Base-by-base conservation (phyloP, 805 yeast genomes). In the Teunomyces lycoperdinae region DNA sequence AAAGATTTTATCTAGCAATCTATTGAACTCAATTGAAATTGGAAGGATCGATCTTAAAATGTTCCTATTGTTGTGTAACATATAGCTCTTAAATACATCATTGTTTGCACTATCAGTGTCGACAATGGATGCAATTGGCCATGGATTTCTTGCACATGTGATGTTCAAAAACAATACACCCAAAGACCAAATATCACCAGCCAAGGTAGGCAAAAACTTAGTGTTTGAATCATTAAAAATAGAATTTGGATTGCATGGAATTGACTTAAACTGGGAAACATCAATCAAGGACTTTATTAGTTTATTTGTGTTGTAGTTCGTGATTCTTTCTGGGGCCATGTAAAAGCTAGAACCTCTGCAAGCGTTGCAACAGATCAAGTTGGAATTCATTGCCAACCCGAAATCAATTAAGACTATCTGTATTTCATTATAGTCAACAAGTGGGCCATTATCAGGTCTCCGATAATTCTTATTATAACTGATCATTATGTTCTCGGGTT, bases 321-420 rank as follows among this genome's bases (percentile, higher is more conserved):
- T 67, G n/a, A 82, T 64, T 61, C 94, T 70, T 64, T 90, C 97
- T 6, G 97, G 97, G 0, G 96, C 87, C 97, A 91, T 90, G 68
- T 90, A 90, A 66, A 88, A 91, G 20, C 87, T 79, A 6, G 92
- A 85, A 0, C 97, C 97, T 48, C 95, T 79, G 54, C 96, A 89
- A 16, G 83, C 81, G 57, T 86, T 85, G 51, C 85, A 79, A 52
- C 84, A 80, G 34, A 86, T 76, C 48, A 60, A 67, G 35, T 74
- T 68, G 9, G 79, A 76, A 42, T 79, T 77, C 49, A 92, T 80
- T 17, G 97, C 90, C 17, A 92, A 74, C 4, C 98, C 98, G 67
- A 94, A 92, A 69, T 92, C 99, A 32, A 95, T 92, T 51, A 84
- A 73, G 53, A 77, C 79, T 48, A 85, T 71, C 47, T 70, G 76